Evolutionary conservation across 1,139 yeast species (phyloP).

Genomic region (Yamadazyma dushanensis): DNA sequence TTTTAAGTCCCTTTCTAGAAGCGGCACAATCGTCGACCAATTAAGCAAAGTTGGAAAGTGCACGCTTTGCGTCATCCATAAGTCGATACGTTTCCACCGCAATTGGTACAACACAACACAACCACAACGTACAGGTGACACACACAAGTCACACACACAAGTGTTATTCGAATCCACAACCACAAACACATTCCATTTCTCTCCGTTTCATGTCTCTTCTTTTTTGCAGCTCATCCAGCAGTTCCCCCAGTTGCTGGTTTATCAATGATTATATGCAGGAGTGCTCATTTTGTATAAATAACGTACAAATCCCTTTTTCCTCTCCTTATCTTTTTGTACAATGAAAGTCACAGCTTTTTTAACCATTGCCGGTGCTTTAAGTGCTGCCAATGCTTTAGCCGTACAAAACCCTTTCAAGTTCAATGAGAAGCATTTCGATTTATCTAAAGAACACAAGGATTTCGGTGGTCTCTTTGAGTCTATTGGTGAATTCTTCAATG

Average conservation of each 20-base stretch:
- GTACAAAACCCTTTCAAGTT: slow-evolving; percentile 29
- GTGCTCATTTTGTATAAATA: slow-evolving; percentile 1
- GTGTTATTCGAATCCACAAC: not conserved
- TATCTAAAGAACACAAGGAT: slow-evolving; percentile 20
- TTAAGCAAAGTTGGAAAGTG: not conserved
- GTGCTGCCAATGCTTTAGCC: slow-evolving; percentile 29
- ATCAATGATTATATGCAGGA: slow-evolving; percentile 2
- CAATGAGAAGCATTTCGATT: slow-evolving; percentile 28
- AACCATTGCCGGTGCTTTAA: slow-evolving; percentile 26
- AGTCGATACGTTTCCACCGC: too few relatives aligned
- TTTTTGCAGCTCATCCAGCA: not conserved
- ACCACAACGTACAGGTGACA: too few relatives aligned
- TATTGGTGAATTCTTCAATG: slow-evolving; percentile 42
- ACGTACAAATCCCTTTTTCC: slow-evolving; percentile 1
- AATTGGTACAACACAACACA: too few relatives aligned
- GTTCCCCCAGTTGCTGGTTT: not conserved
- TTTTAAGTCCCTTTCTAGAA: slow-evolving; percentile 1
- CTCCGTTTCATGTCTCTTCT: too few relatives aligned
- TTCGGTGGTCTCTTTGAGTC: slow-evolving; percentile 24
- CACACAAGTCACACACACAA: not conserved
- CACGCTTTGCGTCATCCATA: not conserved
- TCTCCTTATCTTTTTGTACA: slow-evolving; percentile 4
- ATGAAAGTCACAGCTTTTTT: slow-evolving; percentile 33
- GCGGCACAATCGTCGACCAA: not conserved
- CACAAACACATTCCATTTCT: too few relatives aligned